Base-by-base conservation (phyloP, 305 asterid species). In the Coffea humblotiana region DNA sequence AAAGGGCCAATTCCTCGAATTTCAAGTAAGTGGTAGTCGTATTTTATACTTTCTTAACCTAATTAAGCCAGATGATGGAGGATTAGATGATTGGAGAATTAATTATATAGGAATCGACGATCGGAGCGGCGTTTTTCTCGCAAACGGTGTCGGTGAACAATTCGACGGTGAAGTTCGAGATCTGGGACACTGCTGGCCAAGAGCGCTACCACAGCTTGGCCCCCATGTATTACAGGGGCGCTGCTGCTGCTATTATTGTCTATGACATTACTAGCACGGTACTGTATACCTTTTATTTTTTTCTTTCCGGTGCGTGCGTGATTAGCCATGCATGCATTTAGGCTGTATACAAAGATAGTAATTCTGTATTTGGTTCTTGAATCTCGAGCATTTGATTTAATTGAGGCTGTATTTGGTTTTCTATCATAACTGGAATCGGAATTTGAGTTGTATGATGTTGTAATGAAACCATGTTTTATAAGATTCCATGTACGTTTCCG, bases 151-250 rank as follows among this genome's bases (percentile, higher is more conserved):
- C 97, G 29, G 97, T 88, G 76, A 88, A 92, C 79, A 90, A 90
- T 85, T 88, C 90, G 37, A 92, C 97, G n/a, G 97, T 95, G 78
- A 95, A 95, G 84, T 95, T 95, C 75, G 99, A 93, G 95, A 93
- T 95, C 85, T 95, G 97, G 99, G 99, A 95, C 77, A 95, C 99
- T 32, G 98, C 98, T 49, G 99, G 97, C 3, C 98, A 92, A 89
- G 98, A 95, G 90, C 91, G 99, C 81, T 95, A 93, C 84, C 98
- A 95, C 80, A 95, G 98, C 88, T 90, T 95, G 88, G 98, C 99
- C 16, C 97, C 99, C 32, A 93, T 95, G 98, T 93, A 93, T 74
- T 92, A 93, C 82, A 87, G 97, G 82, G 97, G 97, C 12, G 94
- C 97, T 40, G 97, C 98, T 43, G 97, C 97, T 68, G 97, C 98